Base-by-base conservation (phyloP, 768 basidiomycete species). In the Suillus hirtellus region DNA sequence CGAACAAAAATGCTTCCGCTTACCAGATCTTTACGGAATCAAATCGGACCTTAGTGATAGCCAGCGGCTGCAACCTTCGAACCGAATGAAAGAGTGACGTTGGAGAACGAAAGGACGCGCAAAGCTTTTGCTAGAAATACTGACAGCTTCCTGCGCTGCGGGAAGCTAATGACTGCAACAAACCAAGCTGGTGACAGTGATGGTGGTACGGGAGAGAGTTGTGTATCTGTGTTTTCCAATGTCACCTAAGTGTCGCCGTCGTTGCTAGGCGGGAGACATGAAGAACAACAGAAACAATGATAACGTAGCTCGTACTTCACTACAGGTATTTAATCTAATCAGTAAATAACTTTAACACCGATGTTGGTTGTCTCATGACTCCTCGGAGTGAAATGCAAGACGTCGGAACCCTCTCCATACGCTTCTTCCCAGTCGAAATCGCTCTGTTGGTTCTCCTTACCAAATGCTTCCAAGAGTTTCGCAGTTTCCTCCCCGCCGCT, bases 381-480 rank as follows among this genome's bases (percentile, higher is more conserved):
- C 64, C 65, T 65, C 49, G 65, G 50, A 53, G 65, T 75, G 55
- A 86, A 81, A 79, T 92, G 84, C 63, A 91, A 68, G 4, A 92
- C 87, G 71, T 92, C 88, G 62, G 79, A 92, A 2, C 90, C 91
- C 49, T 75, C 69, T 11, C 90, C 90, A 70, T 93, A 93, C 17
- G 66, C 75, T 31, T 61, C 75, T 4, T 88, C 82, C 91, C 91
- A 92, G 69, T 91, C 81, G 69, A 92, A 92, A 59, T 84, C 80
- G 63, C 81, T 86, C 64, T 80, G 76, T 49, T 88, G 85, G 65
- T 93, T 93, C 78, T 93, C 91, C 63, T 81, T 78, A 37, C 90
- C 90, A 77, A 93, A 93, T 19, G 85, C 89, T 31, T 72, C 70
- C 15, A 92, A 75, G 66, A 93, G 71, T 62, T 68, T 74, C 58